Evolutionary conservation across 257 asterid species (phyloP), one percentile per base, ranked within the genome.

Genomic region (Coffea eugenioides): DNA sequence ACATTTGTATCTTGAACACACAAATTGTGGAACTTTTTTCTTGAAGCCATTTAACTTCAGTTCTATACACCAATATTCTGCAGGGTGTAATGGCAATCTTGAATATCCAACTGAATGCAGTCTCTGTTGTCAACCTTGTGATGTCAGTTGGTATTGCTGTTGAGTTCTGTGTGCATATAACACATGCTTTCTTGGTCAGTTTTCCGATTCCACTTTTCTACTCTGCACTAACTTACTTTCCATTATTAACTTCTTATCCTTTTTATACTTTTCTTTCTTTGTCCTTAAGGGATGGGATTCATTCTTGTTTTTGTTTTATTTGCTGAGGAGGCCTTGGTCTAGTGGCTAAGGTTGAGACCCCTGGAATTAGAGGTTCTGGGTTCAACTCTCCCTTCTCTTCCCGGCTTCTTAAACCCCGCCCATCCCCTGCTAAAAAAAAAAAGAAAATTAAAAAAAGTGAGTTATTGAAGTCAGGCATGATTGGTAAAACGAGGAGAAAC

Each of bases 101-200:
- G 82, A 81, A 90, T 80, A 92, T 95, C 88, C 99, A 95, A 86
- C 88, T 95, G 84, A 95, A 95, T 75, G 99, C 99, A 3, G 81
- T 95, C 39, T 95, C 99, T 20, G 98, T 95, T 51, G 99, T 95
- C 82, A 95, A 95, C 89, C 99, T 95, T 74, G 93, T 95, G 68
- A 95, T 95, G 99, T 88, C 99, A 1, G 97, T 95, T 80, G 99
- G 99, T 62, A 95, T 95, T 82, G 98, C 94, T 20, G 98, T 95
- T 21, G 99, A 95, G 86, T 95, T 95, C 86, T 92, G 97, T 48
- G 99, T 95, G 87, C 99, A 95, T 80, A 90, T 95, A 77, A 93
- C 98, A 1, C 99, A 95, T 84, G 98, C 98, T 77, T 95, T 95
- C 95, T 82, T 95, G 99, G 99, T 95, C 43, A 84, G 98, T 81